Evolutionary conservation across 257 asterid species (phyloP).

Genomic region (Henckelia pumila): DNA sequence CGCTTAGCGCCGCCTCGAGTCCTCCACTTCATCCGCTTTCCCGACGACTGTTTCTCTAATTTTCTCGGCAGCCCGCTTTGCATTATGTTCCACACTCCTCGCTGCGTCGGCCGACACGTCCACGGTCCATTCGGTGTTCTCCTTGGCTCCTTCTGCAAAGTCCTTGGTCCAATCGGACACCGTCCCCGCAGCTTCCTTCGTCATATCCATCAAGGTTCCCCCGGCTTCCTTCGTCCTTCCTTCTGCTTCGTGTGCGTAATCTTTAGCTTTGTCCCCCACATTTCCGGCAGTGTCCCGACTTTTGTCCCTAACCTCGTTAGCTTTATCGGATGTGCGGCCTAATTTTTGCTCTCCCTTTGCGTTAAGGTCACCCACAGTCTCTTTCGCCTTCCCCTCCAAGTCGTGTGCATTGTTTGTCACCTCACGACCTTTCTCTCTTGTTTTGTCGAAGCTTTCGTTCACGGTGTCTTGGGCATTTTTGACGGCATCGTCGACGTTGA

Average conservation of each 20-base stretch:
- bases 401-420: background rate
- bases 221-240: background rate
- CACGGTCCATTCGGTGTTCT: background rate
- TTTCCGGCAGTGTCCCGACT: background rate
- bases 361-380: too few species aligned
- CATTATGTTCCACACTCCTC: background rate
- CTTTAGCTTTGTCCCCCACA: background rate
- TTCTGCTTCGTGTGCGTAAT: too few species aligned
- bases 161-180: background rate
- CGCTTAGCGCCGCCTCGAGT: background rate
- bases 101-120: background rate
- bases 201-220: background rate
- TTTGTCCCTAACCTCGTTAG: background rate
- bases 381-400: too few species aligned
- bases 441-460: background rate
- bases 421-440: background rate
- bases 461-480: background rate
- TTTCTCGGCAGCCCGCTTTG: background rate
- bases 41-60: background rate
- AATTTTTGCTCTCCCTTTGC: too few species aligned
- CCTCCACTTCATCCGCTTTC: background rate
- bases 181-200: background rate
- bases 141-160: background rate
- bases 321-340: background rate
- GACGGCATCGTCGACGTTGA: background rate